These are phyloP conservation scores for Neurospora discreta DNA, from an alignment of 495 filamentous ascomycete genomes.

Conservation along the genomic window DNA sequence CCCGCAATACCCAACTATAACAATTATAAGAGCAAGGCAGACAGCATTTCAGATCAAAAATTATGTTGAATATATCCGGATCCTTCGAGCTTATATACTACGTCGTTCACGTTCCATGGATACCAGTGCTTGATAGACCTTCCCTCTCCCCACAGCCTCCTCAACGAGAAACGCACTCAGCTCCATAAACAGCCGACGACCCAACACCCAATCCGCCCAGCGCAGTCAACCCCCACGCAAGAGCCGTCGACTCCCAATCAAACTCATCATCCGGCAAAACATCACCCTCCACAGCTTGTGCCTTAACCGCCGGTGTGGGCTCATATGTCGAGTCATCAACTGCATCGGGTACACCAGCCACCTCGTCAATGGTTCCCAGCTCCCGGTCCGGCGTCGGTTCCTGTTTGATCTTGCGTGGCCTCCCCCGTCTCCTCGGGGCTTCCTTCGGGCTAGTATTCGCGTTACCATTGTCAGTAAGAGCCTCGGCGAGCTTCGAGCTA, in stretches of 20 bases:
- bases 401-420: conserved; percentile 20
- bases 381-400: conserved; percentile 13
- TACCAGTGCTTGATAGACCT: background rate
- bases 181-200: conserved; percentile 32
- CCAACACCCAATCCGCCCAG: conserved; percentile 31
- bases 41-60: background rate
- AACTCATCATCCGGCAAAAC: conserved; percentile 21
- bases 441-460: background rate
- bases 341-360: background rate
- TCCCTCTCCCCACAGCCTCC: background rate
- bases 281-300: conserved; percentile 18
- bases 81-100: background rate
- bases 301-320: conserved; percentile 14
- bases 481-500: background rate
- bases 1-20: background rate
- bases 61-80: background rate
- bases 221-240: conserved; percentile 33
- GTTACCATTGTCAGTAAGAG: background rate
- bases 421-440: conserved; percentile 12
- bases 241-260: conserved; percentile 35
- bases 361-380: conserved; percentile 8
- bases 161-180: conserved; percentile 30
- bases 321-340: conserved; percentile 16
- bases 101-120: background rate
- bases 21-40: background rate